Evolutionary conservation across 495 filamentous ascomycete genomes (phyloP), one percentile per base, ranked within the genome.

Genomic region (Terfezia claveryi): DNA sequence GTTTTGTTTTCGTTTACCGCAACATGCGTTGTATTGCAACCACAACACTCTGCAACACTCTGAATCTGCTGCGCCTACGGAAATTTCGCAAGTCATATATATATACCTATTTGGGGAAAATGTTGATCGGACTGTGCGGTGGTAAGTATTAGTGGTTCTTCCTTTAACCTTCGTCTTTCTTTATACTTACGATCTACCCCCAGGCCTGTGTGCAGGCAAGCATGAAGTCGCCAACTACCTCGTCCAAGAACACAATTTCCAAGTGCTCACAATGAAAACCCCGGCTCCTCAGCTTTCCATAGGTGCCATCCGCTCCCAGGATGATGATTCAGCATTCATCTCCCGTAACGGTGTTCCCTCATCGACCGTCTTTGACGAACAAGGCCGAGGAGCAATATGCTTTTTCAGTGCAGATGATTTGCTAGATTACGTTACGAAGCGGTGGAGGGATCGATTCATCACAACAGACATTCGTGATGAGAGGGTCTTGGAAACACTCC

Each of bases 101-200:
- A 32, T 32, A 32, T 32, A 32, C 27, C 27, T 32, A 32, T 32
- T 32, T 32, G 7, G 27, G 27, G 41, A 8, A 20, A 57, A 96
- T 95, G 89, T 77, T 98, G 23, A 85, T 98, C 57, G 89, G 91
- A 49, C 72, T 98, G 55, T 95, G 87, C 67, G 89, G 91, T 68
- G 80, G 87, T 32, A 32, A 1, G 27, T 87, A 74, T 68, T 71
- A 64, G 54, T 56, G 53, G 51, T 54, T 49, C 56, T 57, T 49
- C 27, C 53, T 46, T 20, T 2, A 20, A 20, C 16, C 38, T 44
- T 16, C 38, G 16, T 11, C 8, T 46, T 8, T 8, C 41, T 9
- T 46, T 4, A 14, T 46, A 5, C 17, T 46, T 46, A 14, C 14
- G 17, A 46, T 46, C 12, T 46, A 46, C 20, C 17, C 41, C 41